Conservation (phyloP, 2,329 filamentous ascomycete genomes). For the Chrysosporium queenslandicum region DNA sequence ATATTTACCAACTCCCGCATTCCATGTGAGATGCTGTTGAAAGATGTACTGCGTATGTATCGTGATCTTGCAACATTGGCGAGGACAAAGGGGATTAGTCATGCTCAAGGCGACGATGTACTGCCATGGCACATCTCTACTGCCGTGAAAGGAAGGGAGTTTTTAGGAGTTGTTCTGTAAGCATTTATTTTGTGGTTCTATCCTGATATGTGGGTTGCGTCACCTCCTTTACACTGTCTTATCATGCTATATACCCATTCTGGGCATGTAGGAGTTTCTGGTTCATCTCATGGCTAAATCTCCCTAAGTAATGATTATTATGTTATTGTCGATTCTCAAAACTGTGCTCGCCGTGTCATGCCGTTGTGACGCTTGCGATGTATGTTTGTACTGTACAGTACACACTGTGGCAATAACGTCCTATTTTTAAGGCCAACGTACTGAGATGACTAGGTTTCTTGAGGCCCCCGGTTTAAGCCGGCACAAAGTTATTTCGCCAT, state of each 20-base stretch:
- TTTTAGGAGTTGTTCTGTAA: slow-evolving; percentile 34
- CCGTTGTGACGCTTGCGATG: no score
- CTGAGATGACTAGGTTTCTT: no score
- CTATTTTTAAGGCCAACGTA: no score
- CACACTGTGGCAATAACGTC: no score
- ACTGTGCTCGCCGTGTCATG: no score
- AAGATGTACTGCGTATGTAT: slow-evolving; percentile 37
- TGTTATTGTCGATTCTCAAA: no score
- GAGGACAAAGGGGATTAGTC: slow-evolving; percentile 34
- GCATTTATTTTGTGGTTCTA: not conserved
- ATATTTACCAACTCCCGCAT: slow-evolving; percentile 26
- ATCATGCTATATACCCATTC: not conserved
- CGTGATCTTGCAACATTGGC: slow-evolving; percentile 37
- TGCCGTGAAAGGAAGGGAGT: slow-evolving; percentile 34
- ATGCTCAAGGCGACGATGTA: slow-evolving; percentile 31
- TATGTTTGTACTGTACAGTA: no score
- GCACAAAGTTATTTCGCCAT: no score
- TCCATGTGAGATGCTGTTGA: slow-evolving; percentile 29
- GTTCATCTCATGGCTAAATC: no score
- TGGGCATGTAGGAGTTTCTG: not conserved
- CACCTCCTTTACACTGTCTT: not conserved
- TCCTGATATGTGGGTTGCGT: not conserved
- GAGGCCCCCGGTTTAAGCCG: no score
- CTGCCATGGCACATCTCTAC: slow-evolving; percentile 42
- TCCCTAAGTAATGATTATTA: no score